Percentiles rank a stretch among this genome's conserved stretches.
phyloP scores from a whole-genome alignment of 129 eudicot species.

The Rutidosis leptorrhynchoides region DNA sequence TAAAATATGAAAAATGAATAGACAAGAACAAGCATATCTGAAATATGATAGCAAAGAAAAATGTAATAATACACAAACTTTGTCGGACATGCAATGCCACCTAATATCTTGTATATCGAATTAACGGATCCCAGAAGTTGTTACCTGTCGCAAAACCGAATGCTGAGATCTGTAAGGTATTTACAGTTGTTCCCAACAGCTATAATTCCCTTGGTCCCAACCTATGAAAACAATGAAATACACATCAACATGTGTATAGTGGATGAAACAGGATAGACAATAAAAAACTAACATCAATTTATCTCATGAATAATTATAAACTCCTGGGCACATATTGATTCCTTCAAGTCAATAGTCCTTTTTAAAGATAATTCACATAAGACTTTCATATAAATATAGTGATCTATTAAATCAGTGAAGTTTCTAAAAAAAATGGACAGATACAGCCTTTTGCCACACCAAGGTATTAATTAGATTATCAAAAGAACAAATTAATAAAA shows the following conservation, averaged over 20 bases:
- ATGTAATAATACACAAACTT: background rate
- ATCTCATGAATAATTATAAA: background rate
- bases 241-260: background rate
- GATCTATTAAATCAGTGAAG: background rate
- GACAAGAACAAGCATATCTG: slow-evolving; percentile 10
- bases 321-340: background rate
- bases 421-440: background rate
- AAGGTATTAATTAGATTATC: background rate
- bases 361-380: background rate
- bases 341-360: background rate
- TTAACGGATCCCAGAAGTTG: slow-evolving; percentile 4
- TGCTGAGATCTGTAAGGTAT: slow-evolving; percentile 71
- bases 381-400: background rate
- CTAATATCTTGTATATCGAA: background rate
- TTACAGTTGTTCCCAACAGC: slow-evolving; percentile 89
- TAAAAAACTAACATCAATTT: background rate
- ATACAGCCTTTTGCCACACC: background rate
- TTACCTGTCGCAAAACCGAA: slow-evolving; percentile 86
- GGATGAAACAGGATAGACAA: background rate
- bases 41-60: background rate
- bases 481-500: slow-evolving; percentile 1
- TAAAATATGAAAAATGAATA: background rate
- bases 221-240: slow-evolving; percentile 37
- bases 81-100: background rate
- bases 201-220: slow-evolving; percentile 72